A percentile compares a stretch with the other conserved stretches of the same genome.
Conservation (phyloP, 768 basidiomycete species). For the Suillus lakei region DNA sequence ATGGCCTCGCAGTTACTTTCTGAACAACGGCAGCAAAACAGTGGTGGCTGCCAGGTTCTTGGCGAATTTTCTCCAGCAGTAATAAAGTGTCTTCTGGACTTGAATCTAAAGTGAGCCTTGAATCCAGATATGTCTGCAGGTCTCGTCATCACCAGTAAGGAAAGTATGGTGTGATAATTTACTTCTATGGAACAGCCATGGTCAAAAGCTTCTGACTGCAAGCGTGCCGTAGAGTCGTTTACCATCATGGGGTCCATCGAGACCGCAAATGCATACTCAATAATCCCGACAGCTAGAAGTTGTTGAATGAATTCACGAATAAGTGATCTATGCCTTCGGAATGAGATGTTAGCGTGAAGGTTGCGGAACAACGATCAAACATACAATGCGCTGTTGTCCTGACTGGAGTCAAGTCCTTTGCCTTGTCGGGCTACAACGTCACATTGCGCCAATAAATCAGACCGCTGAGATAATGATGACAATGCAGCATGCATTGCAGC, state of each 20-base stretch:
- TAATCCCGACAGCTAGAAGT: conserved; percentile 53
- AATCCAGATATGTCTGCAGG: conserved; percentile 51
- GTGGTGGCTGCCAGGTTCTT: conserved; percentile 60
- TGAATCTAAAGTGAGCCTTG: conserved; percentile 58
- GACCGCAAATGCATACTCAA: conserved; percentile 56
- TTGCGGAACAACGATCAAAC: not conserved
- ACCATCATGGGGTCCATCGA: conserved; percentile 56
- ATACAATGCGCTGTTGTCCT: conserved; percentile 24
- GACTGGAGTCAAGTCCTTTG: conserved; percentile 20
- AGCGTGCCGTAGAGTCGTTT: conserved; percentile 51
- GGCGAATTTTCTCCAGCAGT: conserved; percentile 48
- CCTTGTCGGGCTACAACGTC: conserved; percentile 49
- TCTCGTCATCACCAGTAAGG: conserved; percentile 14
- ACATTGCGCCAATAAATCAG: conserved; percentile 60
- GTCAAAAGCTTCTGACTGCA: conserved; percentile 66
- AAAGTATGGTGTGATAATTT: conserved; percentile 4
- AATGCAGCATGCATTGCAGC: conserved; percentile 55
- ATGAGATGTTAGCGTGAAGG: conserved; percentile 16
- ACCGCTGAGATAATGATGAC: conserved; percentile 49
- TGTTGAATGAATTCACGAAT: conserved; percentile 49
- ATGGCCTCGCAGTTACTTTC: conserved; percentile 47
- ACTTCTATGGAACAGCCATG: conserved; percentile 64
- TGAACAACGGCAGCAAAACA: conserved; percentile 59
- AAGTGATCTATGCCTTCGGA: conserved; percentile 27
- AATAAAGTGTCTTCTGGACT: conserved; percentile 40